phyloP scores from a whole-genome alignment of 305 asterid genomes.

The Lippia alba region DNA sequence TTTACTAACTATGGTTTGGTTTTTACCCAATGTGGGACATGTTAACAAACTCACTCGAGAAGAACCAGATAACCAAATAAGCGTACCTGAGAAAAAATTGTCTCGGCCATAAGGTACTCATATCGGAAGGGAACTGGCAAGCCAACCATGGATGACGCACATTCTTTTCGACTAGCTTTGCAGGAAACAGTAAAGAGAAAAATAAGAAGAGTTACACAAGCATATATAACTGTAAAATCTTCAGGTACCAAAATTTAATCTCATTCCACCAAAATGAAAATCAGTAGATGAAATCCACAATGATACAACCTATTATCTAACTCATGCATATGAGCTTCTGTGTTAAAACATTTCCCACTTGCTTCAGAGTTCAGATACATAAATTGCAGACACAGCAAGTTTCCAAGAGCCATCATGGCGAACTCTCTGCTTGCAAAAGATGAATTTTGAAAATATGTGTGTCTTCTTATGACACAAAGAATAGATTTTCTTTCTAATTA shows the following conservation, averaged over 20 bases:
- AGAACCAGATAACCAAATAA: conserved; percentile 10
- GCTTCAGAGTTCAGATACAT: conserved; percentile 11
- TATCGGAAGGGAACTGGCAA: conserved; percentile 97
- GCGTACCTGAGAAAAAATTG: conserved; percentile 96
- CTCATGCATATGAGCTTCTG: conserved; percentile 10
- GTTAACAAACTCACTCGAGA: conserved; percentile 7
- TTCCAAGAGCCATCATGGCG: conserved; percentile 16
- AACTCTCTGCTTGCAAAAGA: conserved; percentile 27
- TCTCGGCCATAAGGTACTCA: conserved; percentile 99
- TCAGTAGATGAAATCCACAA: conserved; percentile 6
- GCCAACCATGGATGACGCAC: conserved; percentile 97
- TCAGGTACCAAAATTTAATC: conserved; percentile 23
- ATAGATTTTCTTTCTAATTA: conserved; percentile 15
- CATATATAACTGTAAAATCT: conserved; percentile 26
- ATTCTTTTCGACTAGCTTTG: conserved; percentile 99
- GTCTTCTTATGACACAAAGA: conserved; percentile 11
- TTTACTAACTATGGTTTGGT: no score
- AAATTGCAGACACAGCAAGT: conserved; percentile 1
- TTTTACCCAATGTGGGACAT: no score
- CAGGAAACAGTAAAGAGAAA: conserved; percentile 60
- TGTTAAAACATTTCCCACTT: conserved; percentile 2
- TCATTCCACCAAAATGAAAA: conserved; percentile 18
- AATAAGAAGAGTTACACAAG: conserved; percentile 43
- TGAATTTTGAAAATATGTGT: conserved; percentile 23
- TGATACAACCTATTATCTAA: conserved; percentile 11